Conservation (phyloP, 1,284 basidiomycete species). For the Rhizoctonia solani region DNA sequence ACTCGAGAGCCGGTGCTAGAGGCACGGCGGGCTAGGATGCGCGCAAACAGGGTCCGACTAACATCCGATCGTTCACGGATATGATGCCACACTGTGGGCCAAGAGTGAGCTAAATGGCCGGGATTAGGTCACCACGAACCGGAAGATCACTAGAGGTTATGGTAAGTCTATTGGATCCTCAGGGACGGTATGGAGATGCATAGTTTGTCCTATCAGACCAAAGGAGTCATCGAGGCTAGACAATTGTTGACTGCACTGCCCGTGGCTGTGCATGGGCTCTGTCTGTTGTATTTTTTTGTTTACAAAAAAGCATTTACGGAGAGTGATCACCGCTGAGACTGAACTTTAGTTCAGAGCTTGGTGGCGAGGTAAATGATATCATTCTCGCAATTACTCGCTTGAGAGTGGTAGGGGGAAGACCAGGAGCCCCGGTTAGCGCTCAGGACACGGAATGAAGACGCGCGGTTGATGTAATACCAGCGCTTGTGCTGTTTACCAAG, state of each 20-base stretch:
- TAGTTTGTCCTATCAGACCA: neutral
- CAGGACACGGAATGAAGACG: neutral
- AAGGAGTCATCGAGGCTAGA: constrained; percentile 5
- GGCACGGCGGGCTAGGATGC: constrained; percentile 19
- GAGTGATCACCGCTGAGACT: neutral
- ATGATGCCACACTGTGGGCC: too few relatives aligned
- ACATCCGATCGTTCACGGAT: too few relatives aligned
- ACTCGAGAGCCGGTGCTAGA: neutral
- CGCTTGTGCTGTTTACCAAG: neutral
- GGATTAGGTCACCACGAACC: too few relatives aligned
- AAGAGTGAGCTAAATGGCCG: too few relatives aligned
- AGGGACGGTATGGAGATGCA: too few relatives aligned
- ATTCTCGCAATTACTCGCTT: neutral
- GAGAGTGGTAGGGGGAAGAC: neutral
- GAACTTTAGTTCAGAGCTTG: neutral
- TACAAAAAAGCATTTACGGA: too few relatives aligned
- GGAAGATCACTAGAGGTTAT: too few relatives aligned
- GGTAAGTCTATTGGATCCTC: too few relatives aligned
- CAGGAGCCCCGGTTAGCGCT: too few relatives aligned
- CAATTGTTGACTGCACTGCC: too few relatives aligned
- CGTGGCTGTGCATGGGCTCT: constrained; percentile 9
- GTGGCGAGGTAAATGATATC: neutral
- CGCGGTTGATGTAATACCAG: neutral
- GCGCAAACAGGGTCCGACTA: neutral
- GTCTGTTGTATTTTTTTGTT: too few relatives aligned